Base-by-base conservation (phyloP, 2,329 filamentous ascomycete species). In the Alternaria gaisen region DNA sequence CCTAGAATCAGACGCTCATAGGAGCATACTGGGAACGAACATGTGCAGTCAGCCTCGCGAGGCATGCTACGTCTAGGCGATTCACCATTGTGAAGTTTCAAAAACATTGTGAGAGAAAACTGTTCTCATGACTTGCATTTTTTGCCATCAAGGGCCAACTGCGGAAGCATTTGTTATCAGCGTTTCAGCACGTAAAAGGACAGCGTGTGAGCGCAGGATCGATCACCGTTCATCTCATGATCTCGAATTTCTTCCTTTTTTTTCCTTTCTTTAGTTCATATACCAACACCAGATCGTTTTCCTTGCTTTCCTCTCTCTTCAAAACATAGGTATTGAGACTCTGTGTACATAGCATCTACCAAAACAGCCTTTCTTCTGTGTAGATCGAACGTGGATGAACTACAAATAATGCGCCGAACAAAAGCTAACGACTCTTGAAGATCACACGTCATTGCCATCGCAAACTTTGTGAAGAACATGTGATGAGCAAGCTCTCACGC, bases 251-350 rank as follows among this genome's bases (percentile, higher is more conserved):
- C 22, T 50, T 50, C 8, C 30, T 34, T 18, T 38, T 38, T 38
- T 36, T 32, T 12, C 9, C 9, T 50, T 38, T 38, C 32, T 24
- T n/a, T 24, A 50, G 46, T 50, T 36, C 32, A 50, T 38, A 50
- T 50, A 50, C 46, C 46, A 50, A 50, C 46, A 50, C 46, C 46
- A 50, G 46, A 50, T 50, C 46, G 46, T 38, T 50, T 26, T 50
- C 32, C 46, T 38, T 50, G 30, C 30, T 36, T 36, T 24, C 32
- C 14, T 38, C 20, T 5, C 14, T 36, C 20, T 50, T 50, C 46
- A 26, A 18, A 24, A 36, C 32, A n/a, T 36, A 16, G 22, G 32
- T 50, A 20, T 18, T 38, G 46, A 38, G 22, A 50, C 32, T 50
- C 34, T 24, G 20, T 50, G 46, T 50, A 50, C 16, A 50, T 46